Percentiles rank a stretch among this genome's conserved stretches.
Conservation (phyloP, 169 alveolate genomes). For the Babesia divergens region DNA sequence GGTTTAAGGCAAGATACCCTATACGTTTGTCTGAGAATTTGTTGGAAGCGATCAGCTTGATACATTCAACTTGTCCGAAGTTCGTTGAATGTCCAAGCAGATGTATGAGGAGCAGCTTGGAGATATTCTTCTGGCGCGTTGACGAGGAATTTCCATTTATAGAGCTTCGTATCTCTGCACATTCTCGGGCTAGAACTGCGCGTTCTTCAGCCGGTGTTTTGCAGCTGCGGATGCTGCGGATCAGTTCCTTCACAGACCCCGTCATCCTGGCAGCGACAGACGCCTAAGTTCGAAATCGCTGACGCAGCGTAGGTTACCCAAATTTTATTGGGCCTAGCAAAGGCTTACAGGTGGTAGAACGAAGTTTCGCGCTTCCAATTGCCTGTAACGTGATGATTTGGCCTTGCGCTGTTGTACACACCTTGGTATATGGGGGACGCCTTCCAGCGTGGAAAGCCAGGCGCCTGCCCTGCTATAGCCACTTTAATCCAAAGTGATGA, state of each 20-base stretch:
- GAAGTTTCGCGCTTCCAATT: background rate
- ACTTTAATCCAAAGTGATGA: background rate
- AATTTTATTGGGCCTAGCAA: background rate
- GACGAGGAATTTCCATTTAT: constrained; percentile 85
- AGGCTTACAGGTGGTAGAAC: background rate
- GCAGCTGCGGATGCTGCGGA: constrained; percentile 95
- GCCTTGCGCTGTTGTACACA: constrained; percentile 11
- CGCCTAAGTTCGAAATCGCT: background rate
- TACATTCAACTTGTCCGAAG: constrained; percentile 97
- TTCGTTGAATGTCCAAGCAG: constrained; percentile 95
- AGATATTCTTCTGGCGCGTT: constrained; percentile 93
- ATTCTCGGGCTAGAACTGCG: constrained; percentile 96
- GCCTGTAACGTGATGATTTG: background rate
- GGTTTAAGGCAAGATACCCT: constrained; percentile 96
- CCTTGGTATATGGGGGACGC: constrained; percentile 20
- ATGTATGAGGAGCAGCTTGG: constrained; percentile 95
- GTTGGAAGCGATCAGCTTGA: constrained; percentile 93
- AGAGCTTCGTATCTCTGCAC: constrained; percentile 96
- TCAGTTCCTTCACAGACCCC: constrained; percentile 88
- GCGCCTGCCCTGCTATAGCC: background rate
- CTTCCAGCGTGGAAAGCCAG: constrained; percentile 12
- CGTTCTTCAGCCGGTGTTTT: constrained; percentile 99
- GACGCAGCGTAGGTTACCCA: background rate
- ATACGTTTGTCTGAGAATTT: constrained; percentile 93
- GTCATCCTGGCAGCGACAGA: constrained; percentile 21